Conservation (phyloP, 768 basidiomycete species). For the Termitomyces sp. region DNA sequence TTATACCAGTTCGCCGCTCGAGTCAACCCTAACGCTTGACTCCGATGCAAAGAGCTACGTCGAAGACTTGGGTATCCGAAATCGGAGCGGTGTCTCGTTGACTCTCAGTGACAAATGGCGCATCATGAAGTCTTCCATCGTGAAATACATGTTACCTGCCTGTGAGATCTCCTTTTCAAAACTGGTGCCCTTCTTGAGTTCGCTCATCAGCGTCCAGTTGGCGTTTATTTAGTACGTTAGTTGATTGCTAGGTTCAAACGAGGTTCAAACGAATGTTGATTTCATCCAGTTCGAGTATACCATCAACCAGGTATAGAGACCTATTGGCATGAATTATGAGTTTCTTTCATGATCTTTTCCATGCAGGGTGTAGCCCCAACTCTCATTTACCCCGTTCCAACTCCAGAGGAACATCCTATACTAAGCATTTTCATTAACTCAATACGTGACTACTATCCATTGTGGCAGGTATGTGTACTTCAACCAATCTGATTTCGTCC, state of each 20-base stretch:
- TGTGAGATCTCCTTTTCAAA: conserved; percentile 48
- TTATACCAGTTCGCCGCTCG: conserved; percentile 24
- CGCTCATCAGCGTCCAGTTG: conserved; percentile 23
- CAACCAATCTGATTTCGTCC: conserved; percentile 12
- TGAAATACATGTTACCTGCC: conserved; percentile 86
- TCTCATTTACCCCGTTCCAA: conserved; percentile 84
- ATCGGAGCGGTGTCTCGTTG: conserved; percentile 45
- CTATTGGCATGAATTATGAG: background rate
- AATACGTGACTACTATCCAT: conserved; percentile 91
- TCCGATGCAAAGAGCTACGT: conserved; percentile 33
- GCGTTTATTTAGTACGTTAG: conserved; percentile 43
- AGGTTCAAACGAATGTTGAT: background rate
- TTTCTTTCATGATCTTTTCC: background rate
- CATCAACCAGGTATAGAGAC: conserved; percentile 68
- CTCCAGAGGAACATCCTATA: conserved; percentile 51
- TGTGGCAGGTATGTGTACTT: conserved; percentile 70
- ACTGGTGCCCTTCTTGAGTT: background rate
- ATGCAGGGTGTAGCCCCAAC: conserved; percentile 84
- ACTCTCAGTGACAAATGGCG: conserved; percentile 72
- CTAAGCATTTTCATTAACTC: conserved; percentile 79
- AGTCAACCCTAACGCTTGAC: conserved; percentile 29
- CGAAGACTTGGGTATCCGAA: conserved; percentile 38
- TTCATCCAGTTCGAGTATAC: conserved; percentile 76
- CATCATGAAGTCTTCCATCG: conserved; percentile 73
- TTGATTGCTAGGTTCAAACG: background rate